phyloP scores from a whole-genome alignment of 768 basidiomycete genomes.

The Pleurotus tuoliensis region DNA sequence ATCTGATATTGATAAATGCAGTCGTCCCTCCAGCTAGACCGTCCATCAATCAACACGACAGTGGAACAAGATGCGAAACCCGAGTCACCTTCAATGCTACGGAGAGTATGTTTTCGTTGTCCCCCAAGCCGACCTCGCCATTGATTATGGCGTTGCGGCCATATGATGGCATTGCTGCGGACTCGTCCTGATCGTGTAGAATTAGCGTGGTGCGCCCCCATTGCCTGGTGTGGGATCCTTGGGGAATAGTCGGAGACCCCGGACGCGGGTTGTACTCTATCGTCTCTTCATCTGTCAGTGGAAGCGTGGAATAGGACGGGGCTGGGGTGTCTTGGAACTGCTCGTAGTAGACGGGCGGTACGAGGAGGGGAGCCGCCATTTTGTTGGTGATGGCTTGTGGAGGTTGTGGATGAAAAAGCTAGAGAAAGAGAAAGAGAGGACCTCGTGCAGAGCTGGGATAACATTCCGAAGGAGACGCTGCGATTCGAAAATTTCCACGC shows the following conservation, averaged over 20 bases:
- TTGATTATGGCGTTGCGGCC: constrained; percentile 28
- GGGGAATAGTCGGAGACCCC: constrained; percentile 13
- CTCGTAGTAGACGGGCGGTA: constrained; percentile 12
- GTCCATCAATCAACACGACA: background rate
- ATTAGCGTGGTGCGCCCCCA: constrained; percentile 34
- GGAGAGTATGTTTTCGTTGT: constrained; percentile 24
- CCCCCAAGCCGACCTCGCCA: constrained; percentile 32
- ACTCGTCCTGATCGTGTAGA: constrained; percentile 32
- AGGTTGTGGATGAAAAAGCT: background rate
- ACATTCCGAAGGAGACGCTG: constrained; percentile 9
- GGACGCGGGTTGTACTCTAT: constrained; percentile 34
- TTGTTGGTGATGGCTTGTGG: background rate
- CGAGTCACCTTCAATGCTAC: constrained; percentile 34
- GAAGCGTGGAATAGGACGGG: constrained; percentile 32
- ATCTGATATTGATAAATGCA: constrained; percentile 31
- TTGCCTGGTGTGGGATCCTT: constrained; percentile 24
- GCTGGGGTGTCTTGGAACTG: constrained; percentile 11
- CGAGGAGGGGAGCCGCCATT: constrained; percentile 9
- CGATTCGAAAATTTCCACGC: constrained; percentile 7
- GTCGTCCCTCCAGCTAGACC: constrained; percentile 30
- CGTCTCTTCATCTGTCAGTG: constrained; percentile 29
- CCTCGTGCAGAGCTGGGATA: background rate
- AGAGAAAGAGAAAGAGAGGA: constrained; percentile 1
- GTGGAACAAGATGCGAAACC: background rate
- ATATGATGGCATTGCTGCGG: constrained; percentile 28